Conservation (phyloP, 2,329 filamentous ascomycete genomes). For the Apiospora kogelbergensis region DNA sequence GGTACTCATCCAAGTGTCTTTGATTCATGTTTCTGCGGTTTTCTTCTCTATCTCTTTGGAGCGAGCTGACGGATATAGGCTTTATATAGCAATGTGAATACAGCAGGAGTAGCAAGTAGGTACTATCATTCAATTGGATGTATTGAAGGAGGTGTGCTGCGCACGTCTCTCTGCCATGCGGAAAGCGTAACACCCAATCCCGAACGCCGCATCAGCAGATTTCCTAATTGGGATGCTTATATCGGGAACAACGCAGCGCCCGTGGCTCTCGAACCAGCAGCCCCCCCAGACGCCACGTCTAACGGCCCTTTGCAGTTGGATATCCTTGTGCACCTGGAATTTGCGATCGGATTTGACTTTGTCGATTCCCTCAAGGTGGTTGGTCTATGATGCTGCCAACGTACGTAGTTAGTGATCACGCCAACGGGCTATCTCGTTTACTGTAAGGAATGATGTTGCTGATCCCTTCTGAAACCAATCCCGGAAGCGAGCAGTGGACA, state of each 20-base stretch:
- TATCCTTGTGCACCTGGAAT: neutral
- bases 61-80: neutral
- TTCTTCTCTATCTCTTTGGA: neutral
- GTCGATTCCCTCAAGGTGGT: neutral
- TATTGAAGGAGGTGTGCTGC: neutral
- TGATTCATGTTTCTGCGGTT: neutral
- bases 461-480: neutral
- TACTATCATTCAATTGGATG: no score
- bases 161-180: neutral
- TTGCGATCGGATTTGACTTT: neutral
- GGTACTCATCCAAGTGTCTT: neutral
- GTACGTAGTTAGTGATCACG: neutral
- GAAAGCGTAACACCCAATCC: neutral
- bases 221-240: neutral
- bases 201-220: neutral
- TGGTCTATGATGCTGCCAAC: neutral
- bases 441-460: neutral
- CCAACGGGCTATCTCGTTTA: neutral
- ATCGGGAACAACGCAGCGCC: neutral
- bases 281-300: neutral
- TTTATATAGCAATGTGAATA: no score
- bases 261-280: neutral
- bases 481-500: no score
- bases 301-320: no score
- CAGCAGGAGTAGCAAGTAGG: no score